Evolutionary conservation across 2,329 filamentous ascomycete genomes (phyloP).

Genomic region (Didymella lethalis): DNA sequence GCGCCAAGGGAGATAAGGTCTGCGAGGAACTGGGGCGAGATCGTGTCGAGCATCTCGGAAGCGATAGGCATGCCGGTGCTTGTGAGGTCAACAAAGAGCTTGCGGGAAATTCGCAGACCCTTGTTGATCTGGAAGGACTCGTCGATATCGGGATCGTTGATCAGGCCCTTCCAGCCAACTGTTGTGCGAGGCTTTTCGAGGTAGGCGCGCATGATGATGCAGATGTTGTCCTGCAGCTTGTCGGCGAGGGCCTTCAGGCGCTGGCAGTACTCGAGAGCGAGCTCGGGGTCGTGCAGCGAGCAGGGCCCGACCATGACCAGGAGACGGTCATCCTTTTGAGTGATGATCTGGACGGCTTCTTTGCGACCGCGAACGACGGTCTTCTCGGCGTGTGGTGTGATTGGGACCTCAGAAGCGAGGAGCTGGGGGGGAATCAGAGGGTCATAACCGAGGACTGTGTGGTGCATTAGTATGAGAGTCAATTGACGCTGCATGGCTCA

Average conservation of each 20-base stretch:
- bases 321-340: slow-evolving; percentile 82
- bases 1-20: slow-evolving; percentile 95
- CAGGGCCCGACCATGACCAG: slow-evolving; percentile 95
- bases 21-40: slow-evolving; percentile 96
- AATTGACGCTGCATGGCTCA: slow-evolving; percentile 4
- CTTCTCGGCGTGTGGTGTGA: slow-evolving; percentile 65
- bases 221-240: slow-evolving; percentile 82
- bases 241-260: slow-evolving; percentile 79
- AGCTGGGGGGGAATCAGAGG: slow-evolving; percentile 89
- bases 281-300: slow-evolving; percentile 92
- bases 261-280: slow-evolving; percentile 86
- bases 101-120: slow-evolving; percentile 87
- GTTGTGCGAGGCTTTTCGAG: slow-evolving; percentile 98
- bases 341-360: slow-evolving; percentile 76
- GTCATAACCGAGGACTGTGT: slow-evolving; percentile 87
- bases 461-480: slow-evolving; percentile 22
- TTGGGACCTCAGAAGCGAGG: slow-evolving; percentile 84
- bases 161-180: slow-evolving; percentile 98
- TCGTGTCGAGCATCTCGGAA: slow-evolving; percentile 98
- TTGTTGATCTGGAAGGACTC: slow-evolving; percentile 99
- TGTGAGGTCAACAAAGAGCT: slow-evolving; percentile 93
- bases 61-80: slow-evolving; percentile 90
- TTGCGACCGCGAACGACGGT: slow-evolving; percentile 76
- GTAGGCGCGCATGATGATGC: slow-evolving; percentile 97
- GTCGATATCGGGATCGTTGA: slow-evolving; percentile 98